Conservation (phyloP, 169 alveolate species). For the Plasmodium berghei region DNA sequence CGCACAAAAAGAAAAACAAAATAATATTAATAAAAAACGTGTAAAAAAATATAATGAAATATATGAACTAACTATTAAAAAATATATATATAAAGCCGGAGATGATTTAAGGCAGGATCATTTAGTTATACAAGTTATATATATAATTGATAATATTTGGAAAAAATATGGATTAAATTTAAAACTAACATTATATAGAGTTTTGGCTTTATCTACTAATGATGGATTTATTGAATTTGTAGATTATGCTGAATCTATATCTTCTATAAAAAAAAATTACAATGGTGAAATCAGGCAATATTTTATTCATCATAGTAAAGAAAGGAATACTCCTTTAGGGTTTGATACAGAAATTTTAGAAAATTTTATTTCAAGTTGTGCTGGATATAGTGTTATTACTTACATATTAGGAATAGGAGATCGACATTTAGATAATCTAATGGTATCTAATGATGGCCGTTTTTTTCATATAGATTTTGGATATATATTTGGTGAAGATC, state of each 20-base stretch:
- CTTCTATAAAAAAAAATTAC: conserved; percentile 71
- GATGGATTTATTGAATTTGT: conserved; percentile 90
- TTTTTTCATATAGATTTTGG: conserved; percentile 99
- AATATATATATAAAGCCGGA: conserved; percentile 93
- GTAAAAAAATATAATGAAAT: conserved; percentile 56
- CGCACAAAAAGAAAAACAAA: conserved; percentile 4
- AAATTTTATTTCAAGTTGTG: conserved; percentile 95
- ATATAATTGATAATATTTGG: conserved; percentile 91
- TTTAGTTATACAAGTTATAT: conserved; percentile 91
- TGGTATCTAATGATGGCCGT: conserved; percentile 93
- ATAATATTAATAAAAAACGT: conserved; percentile 3
- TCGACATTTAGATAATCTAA: conserved; percentile 97
- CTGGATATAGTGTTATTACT: conserved; percentile 98
- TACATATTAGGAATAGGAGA: conserved; percentile 99
- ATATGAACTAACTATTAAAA: conserved; percentile 57
- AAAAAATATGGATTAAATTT: conserved; percentile 92
- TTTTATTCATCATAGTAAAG: conserved; percentile 40
- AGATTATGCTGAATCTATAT: conserved; percentile 63
- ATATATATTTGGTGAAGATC: conserved; percentile 95
- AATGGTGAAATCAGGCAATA: conserved; percentile 77
- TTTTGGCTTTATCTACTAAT: conserved; percentile 84
- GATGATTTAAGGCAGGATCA: conserved; percentile 97
- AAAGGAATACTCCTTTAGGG: conserved; percentile 47
- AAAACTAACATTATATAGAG: conserved; percentile 90
- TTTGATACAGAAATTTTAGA: conserved; percentile 83